phyloP scores from a whole-genome alignment of 2,329 filamentous ascomycete genomes.

The Fusarium falciforme region DNA sequence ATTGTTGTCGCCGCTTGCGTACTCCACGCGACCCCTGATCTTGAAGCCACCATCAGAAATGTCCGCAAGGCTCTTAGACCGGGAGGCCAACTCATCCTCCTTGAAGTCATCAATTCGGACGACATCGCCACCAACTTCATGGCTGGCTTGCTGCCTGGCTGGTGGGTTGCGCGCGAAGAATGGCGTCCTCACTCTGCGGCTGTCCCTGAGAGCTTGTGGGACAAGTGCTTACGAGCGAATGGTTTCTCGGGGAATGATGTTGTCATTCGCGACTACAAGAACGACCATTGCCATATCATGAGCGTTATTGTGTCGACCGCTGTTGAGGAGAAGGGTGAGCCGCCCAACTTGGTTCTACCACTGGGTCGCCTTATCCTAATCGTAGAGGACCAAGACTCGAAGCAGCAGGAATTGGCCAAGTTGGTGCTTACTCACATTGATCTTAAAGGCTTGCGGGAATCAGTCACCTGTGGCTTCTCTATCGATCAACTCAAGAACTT shows the following conservation, averaged over 20 bases:
- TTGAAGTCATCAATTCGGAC: background rate
- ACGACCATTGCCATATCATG: background rate
- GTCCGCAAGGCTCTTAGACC: constrained; percentile 39
- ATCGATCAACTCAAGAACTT: no score
- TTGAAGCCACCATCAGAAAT: constrained; percentile 37
- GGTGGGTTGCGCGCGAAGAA: constrained; percentile 15
- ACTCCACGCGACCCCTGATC: constrained; percentile 46
- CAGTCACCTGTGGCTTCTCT: no score
- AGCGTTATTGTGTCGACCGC: background rate
- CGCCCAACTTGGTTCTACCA: background rate
- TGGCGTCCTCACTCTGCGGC: background rate
- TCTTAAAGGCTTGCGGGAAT: no score
- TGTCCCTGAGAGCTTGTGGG: background rate
- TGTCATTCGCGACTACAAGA: background rate
- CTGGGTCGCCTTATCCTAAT: background rate
- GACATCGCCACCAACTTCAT: background rate
- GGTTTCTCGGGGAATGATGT: background rate
- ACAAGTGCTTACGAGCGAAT: background rate
- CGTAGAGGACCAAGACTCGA: no score
- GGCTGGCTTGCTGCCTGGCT: constrained; percentile 17
- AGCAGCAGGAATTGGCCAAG: no score
- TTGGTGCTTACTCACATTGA: no score
- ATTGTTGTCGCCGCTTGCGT: constrained; percentile 51
- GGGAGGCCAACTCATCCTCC: constrained; percentile 40
- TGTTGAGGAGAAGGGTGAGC: background rate